Evolutionary conservation across 768 basidiomycete species (phyloP).

Genomic region (Phanerodontia chrysosporium): DNA sequence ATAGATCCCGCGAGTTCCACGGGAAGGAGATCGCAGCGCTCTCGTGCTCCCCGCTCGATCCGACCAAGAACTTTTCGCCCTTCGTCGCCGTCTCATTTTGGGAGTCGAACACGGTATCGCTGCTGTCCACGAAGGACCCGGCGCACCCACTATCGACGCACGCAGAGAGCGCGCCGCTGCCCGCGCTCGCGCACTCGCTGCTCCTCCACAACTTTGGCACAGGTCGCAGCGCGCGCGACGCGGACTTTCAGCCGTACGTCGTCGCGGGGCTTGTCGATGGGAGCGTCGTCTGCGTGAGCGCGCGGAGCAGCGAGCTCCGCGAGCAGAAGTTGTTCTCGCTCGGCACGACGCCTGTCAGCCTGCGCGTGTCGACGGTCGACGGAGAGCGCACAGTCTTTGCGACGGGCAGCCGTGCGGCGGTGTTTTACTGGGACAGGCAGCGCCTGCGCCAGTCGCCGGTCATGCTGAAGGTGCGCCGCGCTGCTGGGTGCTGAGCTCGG

Average conservation of each 20-base stretch:
- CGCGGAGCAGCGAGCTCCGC: conserved; percentile 26
- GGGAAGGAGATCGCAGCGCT: conserved; percentile 65
- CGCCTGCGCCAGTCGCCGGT: conserved; percentile 66
- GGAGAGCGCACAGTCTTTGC: conserved; percentile 62
- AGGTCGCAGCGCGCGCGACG: conserved; percentile 29
- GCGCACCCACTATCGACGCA: conserved; percentile 26
- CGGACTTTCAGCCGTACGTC: conserved; percentile 48
- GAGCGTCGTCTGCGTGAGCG: conserved; percentile 53
- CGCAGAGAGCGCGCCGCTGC: conserved; percentile 32
- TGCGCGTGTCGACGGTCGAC: conserved; percentile 53
- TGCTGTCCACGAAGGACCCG: conserved; percentile 38
- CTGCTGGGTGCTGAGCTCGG: background rate
- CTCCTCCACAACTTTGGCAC: conserved; percentile 58
- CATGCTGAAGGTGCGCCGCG: conserved; percentile 53
- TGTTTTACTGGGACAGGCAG: conserved; percentile 66
- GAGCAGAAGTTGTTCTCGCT: conserved; percentile 60
- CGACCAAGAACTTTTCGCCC: conserved; percentile 39
- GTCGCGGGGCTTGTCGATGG: conserved; percentile 78
- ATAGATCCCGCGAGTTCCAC: conserved; percentile 1
- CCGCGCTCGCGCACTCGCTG: conserved; percentile 41
- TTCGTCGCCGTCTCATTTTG: conserved; percentile 71
- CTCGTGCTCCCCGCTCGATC: conserved; percentile 56
- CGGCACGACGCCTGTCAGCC: conserved; percentile 60
- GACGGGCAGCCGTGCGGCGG: conserved; percentile 61
- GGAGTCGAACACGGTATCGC: conserved; percentile 59